phyloP scores from a whole-genome alignment of 768 basidiomycete species.

The Boletus rubescentipes region DNA sequence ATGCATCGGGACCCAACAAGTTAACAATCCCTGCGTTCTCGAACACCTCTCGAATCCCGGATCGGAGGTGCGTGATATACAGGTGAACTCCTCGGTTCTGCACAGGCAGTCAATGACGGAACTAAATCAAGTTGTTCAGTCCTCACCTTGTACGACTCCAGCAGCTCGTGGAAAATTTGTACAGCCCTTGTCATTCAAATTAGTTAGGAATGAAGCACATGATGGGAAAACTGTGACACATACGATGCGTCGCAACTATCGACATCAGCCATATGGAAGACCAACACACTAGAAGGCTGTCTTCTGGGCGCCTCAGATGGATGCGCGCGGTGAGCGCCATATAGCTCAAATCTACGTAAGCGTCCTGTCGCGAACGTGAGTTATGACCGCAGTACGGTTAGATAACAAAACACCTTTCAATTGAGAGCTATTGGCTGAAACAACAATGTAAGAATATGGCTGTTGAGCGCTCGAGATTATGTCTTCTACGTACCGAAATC shows the following conservation, averaged over 20 bases:
- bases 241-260: conserved; percentile 90
- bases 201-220: conserved; percentile 3
- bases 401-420: conserved; percentile 59
- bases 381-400: background rate
- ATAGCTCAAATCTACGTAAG: conserved; percentile 81
- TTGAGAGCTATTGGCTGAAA: conserved; percentile 87
- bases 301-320: conserved; percentile 86
- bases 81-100: conserved; percentile 45
- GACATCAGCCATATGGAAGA: conserved; percentile 94
- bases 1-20: conserved; percentile 43
- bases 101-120: background rate
- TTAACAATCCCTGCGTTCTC: conserved; percentile 44
- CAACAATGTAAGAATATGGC: conserved; percentile 1
- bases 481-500: conserved; percentile 75
- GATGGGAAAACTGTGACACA: conserved; percentile 28
- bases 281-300: conserved; percentile 70
- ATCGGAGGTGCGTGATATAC: conserved; percentile 47
- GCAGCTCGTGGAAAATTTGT: conserved; percentile 78
- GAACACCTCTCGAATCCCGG: conserved; percentile 37
- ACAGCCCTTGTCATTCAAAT: conserved; percentile 53
- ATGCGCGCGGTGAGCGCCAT: conserved; percentile 76
- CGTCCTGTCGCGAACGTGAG: conserved; percentile 50
- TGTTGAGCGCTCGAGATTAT: background rate
- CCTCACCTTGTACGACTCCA: conserved; percentile 72
- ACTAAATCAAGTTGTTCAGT: background rate